Evolutionary conservation across 1,284 basidiomycete genomes (phyloP), one percentile per base, ranked within the genome.

Genomic region (Melampsora medusae): DNA sequence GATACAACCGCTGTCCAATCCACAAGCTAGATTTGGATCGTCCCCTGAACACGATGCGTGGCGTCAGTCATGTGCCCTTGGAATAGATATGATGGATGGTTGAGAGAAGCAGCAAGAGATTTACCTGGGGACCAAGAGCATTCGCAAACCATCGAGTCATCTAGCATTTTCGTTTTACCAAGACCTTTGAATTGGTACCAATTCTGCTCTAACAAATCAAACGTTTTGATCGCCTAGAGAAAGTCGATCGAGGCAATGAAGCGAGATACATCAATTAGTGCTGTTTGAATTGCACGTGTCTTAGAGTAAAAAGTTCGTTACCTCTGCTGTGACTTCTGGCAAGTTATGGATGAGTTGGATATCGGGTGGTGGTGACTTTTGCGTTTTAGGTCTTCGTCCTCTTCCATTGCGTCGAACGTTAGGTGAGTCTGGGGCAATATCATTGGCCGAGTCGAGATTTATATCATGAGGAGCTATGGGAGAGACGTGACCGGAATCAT

Each of bases 131-230:
- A 89, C 83, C 89, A 93, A 74, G 85, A 84, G 84, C 94, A 97
- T 82, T 97, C 94, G 85, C 94, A 97, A 59, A 90, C 89, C 90
- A 93, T 93, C 84, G 92, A 90, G 85, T 97, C 94, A 80, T 92
- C 87, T 76, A 90, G 88, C 83, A 95, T 93, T 81, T 91, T 89
- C 64, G 91, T 92, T 80, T 89, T 87, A 14, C 97, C 97, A 71
- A 99, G 85, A 56, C 90, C 88, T 82, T 90, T 90, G 83, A 90
- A 90, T 85, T 96, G 92, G 82, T 98, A 97, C 80, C 89, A 89
- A 82, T 95, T 97, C 80, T 86, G 87, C 72, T 84, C 80, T 80
- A 98, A 89, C 82, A 91, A 88, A 77, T 84, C 85, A 81, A 95
- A 99, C 6, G 89, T 91, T 79, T 84, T 85, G 79, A 90, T 83